Base-by-base conservation (phyloP, 768 basidiomycete genomes). In the Sarcodon sp. region DNA sequence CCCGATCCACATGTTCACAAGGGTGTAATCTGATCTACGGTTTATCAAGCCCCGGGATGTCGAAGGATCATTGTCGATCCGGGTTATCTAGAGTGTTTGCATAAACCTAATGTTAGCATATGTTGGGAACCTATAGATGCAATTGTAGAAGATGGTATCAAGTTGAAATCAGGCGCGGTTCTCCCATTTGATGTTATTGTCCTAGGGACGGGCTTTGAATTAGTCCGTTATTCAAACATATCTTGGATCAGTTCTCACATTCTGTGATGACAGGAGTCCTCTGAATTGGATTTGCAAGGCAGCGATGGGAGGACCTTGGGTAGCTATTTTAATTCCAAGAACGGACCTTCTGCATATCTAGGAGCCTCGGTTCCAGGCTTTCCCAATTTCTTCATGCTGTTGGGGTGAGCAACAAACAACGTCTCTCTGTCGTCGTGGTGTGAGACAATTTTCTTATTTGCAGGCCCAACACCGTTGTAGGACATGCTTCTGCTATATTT, bases 311-410 rank as follows among this genome's bases (percentile, higher is more conserved):
- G 47, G 39, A 57, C 58, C 9, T 18, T 67, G 0, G 47, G 53
- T 33, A 60, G 59, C 27, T 68, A 61, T 43, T 66, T 55, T 32
- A 50, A 58, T 4, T 45, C 50, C 1, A 55, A 63, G 6, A 62
- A 55, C 3, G 65, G 66, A 9, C 66, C 66, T 6, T 57, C 60
- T 6, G 65, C 60, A 6, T 68, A 68, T 48, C 49, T 49, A 16
- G 64, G 66, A 10, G 61, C 62, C 2, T 47, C 57, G 7, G 47
- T 68, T 34, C 66, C 66, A 5, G 59, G 54, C 13, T 67, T 67
- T n/a, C 66, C 67, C 0, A 68, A 67, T 37, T 62, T 64, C 47
- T 66, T 60, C 52, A 55, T 59, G 50, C 35, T 66, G 7, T 47
- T 27, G 21, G 21, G 21, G 21, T 27, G 21, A 27, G 21, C 21